Percentiles rank a stretch among this genome's conserved stretches.
phyloP scores from a whole-genome alignment of 2,329 filamentous ascomycete genomes.

The Cercospora citrullina region DNA sequence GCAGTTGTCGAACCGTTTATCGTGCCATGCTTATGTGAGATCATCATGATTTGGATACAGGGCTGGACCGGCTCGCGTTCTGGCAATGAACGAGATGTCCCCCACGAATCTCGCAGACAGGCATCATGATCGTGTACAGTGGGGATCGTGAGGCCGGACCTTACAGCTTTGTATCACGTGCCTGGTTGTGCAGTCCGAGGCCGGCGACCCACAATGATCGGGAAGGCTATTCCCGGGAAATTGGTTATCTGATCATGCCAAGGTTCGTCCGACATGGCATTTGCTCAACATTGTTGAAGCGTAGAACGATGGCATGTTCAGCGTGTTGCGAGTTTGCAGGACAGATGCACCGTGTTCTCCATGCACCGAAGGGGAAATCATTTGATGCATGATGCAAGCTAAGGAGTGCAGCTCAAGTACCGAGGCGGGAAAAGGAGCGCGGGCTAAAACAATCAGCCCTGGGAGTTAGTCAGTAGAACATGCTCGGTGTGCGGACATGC shows the following conservation, averaged over 20 bases:
- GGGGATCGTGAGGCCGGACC: neutral
- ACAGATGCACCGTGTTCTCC: neutral
- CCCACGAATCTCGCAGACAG: neutral
- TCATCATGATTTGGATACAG: neutral
- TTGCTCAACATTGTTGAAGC: neutral
- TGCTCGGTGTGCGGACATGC: neutral
- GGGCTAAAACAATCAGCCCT: neutral
- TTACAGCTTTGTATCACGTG: neutral
- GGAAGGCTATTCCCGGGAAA: neutral
- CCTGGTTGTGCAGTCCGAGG: neutral
- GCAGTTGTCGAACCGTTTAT: neutral
- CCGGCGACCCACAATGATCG: neutral
- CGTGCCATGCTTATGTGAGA: neutral
- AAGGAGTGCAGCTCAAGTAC: neutral
- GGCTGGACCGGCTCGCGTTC: neutral
- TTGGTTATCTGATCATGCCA: constrained; percentile 4
- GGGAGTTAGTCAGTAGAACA: neutral
- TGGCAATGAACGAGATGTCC: neutral
- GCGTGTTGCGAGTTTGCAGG: neutral
- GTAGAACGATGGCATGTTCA: neutral
- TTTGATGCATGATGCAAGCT: neutral
- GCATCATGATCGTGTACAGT: neutral
- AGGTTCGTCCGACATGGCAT: neutral
- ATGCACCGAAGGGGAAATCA: neutral
- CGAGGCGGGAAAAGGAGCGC: neutral